Evolutionary conservation across 805 yeast genomes (phyloP).

Genomic region (Tetrapisispora fleetii): DNA sequence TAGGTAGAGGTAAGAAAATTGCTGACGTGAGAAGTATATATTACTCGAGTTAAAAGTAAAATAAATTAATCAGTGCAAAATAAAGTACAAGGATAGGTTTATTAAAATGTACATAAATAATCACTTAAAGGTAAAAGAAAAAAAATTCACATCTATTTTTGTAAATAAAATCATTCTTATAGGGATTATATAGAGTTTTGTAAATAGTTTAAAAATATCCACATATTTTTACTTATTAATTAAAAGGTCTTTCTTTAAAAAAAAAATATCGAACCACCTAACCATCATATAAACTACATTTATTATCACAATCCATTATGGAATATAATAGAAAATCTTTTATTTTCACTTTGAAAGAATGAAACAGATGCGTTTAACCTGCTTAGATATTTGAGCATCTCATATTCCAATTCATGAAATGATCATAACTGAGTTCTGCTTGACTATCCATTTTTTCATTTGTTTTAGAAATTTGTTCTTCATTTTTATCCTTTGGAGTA

Average conservation of each 20-base stretch:
- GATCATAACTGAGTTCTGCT: not conserved
- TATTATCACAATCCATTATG: too few species aligned
- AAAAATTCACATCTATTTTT: not conserved
- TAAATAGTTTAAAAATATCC: not conserved
- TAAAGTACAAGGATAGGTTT: not conserved
- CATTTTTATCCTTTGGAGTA: not conserved
- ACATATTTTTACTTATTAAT: not conserved
- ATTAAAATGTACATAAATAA: not conserved
- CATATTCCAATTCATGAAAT: not conserved
- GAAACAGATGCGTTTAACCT: not conserved
- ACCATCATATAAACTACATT: too few species aligned
- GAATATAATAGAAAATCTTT: too few species aligned
- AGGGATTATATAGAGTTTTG: not conserved
- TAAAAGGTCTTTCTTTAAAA: too few species aligned
- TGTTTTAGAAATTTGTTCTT: not conserved
- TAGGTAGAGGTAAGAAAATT: conserved; percentile 87
- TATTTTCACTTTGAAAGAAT: too few species aligned
- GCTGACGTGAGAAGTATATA: conserved; percentile 87
- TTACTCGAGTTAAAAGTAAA: conserved; percentile 41
- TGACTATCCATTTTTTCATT: not conserved
- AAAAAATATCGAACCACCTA: too few species aligned
- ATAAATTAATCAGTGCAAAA: not conserved
- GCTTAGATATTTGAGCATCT: not conserved
- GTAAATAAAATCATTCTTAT: not conserved
- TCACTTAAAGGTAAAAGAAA: not conserved